Evolutionary conservation across 2,329 filamentous ascomycete species (phyloP), one percentile per base, ranked within the genome.

Genomic region (Ampelomyces quisqualis): DNA sequence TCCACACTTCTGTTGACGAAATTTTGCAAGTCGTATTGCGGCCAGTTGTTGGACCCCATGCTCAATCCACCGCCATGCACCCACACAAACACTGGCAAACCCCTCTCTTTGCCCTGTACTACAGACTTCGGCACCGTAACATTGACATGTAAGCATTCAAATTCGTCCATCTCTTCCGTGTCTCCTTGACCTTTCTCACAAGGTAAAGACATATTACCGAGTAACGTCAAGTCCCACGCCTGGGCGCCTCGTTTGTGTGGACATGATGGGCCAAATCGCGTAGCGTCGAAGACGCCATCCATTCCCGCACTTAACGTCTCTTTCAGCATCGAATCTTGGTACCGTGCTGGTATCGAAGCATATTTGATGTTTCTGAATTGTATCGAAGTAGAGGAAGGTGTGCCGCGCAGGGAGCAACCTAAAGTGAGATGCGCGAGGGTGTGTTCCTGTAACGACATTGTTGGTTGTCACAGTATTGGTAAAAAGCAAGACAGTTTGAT

Each of bases 1-100:
- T 71, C 61, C 0, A 60, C 55, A 1, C 72, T 72, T 7, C 74
- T 50, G 41, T 70, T 67, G 1, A 78, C 73, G 10, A 80, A 55
- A 1, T 64, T 62, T 1, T 53, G 58, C 8, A 74, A 56, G 40
- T 78, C 46, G 50, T 75, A 77, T 36, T 79, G 74, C 1, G 77
- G 77, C 71, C 74, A 80, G 4, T 65, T 75, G 27, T 73, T 77
- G 2, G 71, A 72, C 6, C 77, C 77, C 7, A 73, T 66, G 5
- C 64, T 61, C 23, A 77, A 69, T 0, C 71, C 77, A n/a, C 77
- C 77, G 1, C 77, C 77, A 43, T 80, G 76, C 3, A 80, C 69
- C 53, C 76, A 78, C 2, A 75, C 67, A 18, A 79, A 65, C 0
- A 80, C 77, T 0, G 77, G 77, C 3, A 79, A 60, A 19, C 18